Conservation (phyloP, 2,329 filamentous ascomycete genomes). For the Ascochyta rabiei region DNA sequence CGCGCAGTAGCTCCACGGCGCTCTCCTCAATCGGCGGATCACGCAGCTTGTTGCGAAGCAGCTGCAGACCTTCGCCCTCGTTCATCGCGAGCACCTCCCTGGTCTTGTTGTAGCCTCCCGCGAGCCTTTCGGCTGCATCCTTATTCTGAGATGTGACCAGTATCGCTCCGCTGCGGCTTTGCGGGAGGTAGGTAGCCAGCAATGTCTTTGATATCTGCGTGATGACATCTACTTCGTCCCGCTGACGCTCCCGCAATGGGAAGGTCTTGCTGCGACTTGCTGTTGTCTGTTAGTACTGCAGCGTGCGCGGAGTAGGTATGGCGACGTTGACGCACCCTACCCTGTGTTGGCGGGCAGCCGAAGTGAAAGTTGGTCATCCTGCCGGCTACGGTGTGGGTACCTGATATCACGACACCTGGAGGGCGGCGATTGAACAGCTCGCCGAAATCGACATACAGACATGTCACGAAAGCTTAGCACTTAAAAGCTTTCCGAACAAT, state of each 20-base stretch:
- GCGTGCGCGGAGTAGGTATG: too few relatives aligned
- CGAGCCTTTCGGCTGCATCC: slow-evolving; percentile 16
- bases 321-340: too few relatives aligned
- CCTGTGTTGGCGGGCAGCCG: too few relatives aligned
- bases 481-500: background rate
- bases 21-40: background rate
- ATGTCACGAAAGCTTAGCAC: background rate
- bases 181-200: slow-evolving; percentile 19
- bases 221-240: background rate
- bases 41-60: slow-evolving; percentile 20
- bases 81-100: slow-evolving; percentile 18
- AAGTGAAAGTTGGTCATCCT: too few relatives aligned
- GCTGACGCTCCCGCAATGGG: background rate
- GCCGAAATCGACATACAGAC: background rate
- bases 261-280: background rate
- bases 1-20: slow-evolving; percentile 4
- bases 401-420: background rate
- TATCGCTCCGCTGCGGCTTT: slow-evolving; percentile 20
- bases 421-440: background rate
- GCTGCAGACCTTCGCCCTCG: slow-evolving; percentile 11
- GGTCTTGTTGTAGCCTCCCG: slow-evolving; percentile 13
- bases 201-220: background rate
- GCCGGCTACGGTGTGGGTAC: too few relatives aligned
- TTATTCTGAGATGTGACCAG: slow-evolving; percentile 21
- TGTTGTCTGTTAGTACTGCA: too few relatives aligned